phyloP scores from a whole-genome alignment of 352 stramenopile species.

The Peronospora farinosa region DNA sequence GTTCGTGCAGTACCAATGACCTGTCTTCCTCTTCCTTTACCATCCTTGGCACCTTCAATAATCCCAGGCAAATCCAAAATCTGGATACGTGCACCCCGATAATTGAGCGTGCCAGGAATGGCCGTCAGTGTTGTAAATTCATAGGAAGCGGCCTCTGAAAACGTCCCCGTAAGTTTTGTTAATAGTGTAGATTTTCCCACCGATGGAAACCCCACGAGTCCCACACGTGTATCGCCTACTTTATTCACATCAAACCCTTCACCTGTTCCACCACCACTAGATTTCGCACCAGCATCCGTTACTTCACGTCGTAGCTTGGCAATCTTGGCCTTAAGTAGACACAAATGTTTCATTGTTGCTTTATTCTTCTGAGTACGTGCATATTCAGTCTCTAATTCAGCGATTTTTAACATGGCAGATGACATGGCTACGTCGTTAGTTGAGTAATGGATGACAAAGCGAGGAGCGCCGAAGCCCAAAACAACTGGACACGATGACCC shows the following conservation, averaged over 20 bases:
- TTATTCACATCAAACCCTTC: conserved; percentile 91
- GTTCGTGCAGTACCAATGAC: conserved; percentile 96
- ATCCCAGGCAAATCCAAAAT: conserved; percentile 93
- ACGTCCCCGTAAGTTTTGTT: conserved; percentile 95
- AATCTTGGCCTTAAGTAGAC: conserved; percentile 97
- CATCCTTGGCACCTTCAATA: conserved; percentile 98
- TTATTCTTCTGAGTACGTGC: conserved; percentile 99
- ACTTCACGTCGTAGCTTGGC: conserved; percentile 94
- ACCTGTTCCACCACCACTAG: conserved; percentile 53
- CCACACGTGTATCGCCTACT: conserved; percentile 95
- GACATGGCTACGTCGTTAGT: conserved; percentile 30
- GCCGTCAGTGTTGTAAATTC: conserved; percentile 99
- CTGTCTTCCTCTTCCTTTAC: conserved; percentile 94
- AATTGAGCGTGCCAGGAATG: conserved; percentile 97
- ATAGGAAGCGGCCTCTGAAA: conserved; percentile 93
- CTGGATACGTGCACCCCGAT: conserved; percentile 85
- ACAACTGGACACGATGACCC: background rate
- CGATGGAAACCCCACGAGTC: conserved; percentile 97
- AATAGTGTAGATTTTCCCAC: conserved; percentile 98
- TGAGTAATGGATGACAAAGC: conserved; percentile 2
- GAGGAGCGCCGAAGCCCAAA: conserved; percentile 16
- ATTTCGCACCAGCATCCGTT: conserved; percentile 72
- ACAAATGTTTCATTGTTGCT: conserved; percentile 98
- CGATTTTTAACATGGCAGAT: conserved; percentile 69
- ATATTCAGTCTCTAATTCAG: conserved; percentile 89